Conservation (phyloP, 1,284 basidiomycete species). For the Apiotrichum gamsii region DNA sequence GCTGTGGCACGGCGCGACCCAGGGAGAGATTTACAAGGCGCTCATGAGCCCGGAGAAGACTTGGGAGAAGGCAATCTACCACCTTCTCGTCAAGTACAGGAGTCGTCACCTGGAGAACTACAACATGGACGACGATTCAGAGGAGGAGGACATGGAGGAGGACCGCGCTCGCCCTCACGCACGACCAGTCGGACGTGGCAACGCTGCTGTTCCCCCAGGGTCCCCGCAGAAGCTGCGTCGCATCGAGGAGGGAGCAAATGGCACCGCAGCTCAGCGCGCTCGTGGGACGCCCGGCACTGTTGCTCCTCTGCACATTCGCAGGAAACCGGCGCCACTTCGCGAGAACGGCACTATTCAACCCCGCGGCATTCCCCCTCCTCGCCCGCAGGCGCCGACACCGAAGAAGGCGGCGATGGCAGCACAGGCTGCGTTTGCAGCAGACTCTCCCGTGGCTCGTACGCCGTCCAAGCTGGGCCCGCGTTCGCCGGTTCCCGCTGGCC, state of each 20-base stretch:
- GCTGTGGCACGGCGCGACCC: slow-evolving; percentile 73
- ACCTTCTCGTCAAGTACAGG: slow-evolving; percentile 73
- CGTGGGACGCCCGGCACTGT: not conserved
- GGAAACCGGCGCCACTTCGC: slow-evolving; percentile 28
- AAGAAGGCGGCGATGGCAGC: slow-evolving; percentile 39
- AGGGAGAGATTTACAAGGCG: slow-evolving; percentile 63
- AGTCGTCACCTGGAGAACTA: slow-evolving; percentile 62
- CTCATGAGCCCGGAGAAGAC: slow-evolving; percentile 60
- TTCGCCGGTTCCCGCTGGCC: slow-evolving; percentile 28
- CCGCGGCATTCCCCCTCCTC: slow-evolving; percentile 22
- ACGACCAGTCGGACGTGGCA: slow-evolving; percentile 1
- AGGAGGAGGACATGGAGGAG: slow-evolving; percentile 20
- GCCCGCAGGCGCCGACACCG: slow-evolving; percentile 44
- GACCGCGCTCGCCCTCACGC: slow-evolving; percentile 15
- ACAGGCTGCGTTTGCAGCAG: slow-evolving; percentile 17
- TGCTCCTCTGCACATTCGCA: slow-evolving; percentile 16
- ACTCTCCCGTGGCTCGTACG: slow-evolving; percentile 18
- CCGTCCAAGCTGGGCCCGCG: slow-evolving; percentile 25
- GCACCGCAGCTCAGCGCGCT: not conserved
- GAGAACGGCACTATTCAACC: slow-evolving; percentile 40
- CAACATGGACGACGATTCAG: slow-evolving; percentile 51
- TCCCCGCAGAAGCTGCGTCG: slow-evolving; percentile 8
- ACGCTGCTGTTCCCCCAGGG: not conserved
- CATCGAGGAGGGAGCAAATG: not conserved
- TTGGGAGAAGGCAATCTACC: slow-evolving; percentile 91